Evolutionary conservation across 768 basidiomycete genomes (phyloP), one percentile per base, ranked within the genome.

Genomic region (Termitomyces sp.): DNA sequence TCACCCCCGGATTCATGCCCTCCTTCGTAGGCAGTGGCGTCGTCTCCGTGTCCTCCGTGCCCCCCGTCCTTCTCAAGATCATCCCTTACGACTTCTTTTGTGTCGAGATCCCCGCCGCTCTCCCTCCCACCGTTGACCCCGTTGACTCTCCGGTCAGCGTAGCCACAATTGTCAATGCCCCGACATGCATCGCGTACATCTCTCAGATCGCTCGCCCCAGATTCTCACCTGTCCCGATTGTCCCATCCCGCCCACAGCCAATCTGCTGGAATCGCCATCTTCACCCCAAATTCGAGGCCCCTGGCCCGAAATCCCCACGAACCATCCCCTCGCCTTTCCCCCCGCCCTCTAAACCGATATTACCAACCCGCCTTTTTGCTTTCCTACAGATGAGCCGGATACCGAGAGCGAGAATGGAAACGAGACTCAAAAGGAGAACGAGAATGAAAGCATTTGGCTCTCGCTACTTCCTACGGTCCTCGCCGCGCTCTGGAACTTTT

Each of bases 221-320:
- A 45, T 40, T 53, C 51, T 41, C 44, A 4, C 54, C 59, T 3
- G 49, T 53, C 4, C 55, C 29, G 3, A 17, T 55, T 12, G 42
- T 56, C 14, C 55, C 45, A 21, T 51, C 55, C 12, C 37, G 31
- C 17, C 50, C 29, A 19, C 48, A 44, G n/a, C 55, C 59, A n/a
- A 14, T 16, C 4, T 60, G 59, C 34, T 5, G 56, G 9, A 56
- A 56, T 42, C 42, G 44, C 11, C 59, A 49, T 7, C 14, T 56
- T 31, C n/a, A 42, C 3, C 59, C 59, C 2, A 48, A 25, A 0
- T 60, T 60, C 37, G 59, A 60, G 55, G 45, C n/a, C 11, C 45
- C 59, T 21, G 59, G 44, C 25, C 59, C 51, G 16, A 56, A 38
- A 32, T 56, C 54, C 4, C 41, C 14, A 11, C 16, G 42, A n/a